Evolutionary conservation across 257 asterid genomes (phyloP).

Genomic region (Nicotiana tabacum): DNA sequence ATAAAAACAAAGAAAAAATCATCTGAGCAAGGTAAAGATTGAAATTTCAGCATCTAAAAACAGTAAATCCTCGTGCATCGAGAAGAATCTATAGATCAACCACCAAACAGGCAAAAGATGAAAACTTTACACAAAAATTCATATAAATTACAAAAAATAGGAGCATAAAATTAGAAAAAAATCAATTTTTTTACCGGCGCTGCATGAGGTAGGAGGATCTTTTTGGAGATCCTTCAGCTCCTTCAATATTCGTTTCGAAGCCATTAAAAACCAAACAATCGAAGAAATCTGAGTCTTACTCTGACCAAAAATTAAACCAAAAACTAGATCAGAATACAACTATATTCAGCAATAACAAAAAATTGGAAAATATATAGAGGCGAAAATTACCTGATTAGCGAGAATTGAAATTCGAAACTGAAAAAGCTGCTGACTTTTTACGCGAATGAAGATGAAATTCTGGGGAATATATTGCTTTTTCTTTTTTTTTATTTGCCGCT

Average conservation of each 20-base stretch:
- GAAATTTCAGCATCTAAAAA: background rate
- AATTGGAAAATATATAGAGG: background rate
- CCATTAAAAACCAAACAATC: slow-evolving; percentile 2
- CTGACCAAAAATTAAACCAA: background rate
- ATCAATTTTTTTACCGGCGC: background rate
- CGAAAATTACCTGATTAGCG: background rate
- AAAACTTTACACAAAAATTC: background rate
- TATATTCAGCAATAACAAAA: background rate
- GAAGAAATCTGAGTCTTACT: background rate
- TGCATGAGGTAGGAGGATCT: slow-evolving; percentile 13
- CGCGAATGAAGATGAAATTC: background rate
- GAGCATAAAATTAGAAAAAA: background rate
- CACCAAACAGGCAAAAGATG: background rate
- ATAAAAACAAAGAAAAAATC: background rate
- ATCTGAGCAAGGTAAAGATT: background rate
- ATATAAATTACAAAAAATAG: background rate
- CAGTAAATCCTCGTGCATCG: background rate
- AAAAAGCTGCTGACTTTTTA: background rate
- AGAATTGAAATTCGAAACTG: background rate
- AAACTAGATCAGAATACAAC: background rate
- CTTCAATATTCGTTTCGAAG: slow-evolving; percentile 12
- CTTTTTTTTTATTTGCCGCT: background rate
- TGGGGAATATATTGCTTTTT: background rate
- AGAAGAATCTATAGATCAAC: background rate
- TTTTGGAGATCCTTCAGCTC: slow-evolving; percentile 10